Conservation (phyloP, 2,329 filamentous ascomycete genomes). For the Eutypella sp. region DNA sequence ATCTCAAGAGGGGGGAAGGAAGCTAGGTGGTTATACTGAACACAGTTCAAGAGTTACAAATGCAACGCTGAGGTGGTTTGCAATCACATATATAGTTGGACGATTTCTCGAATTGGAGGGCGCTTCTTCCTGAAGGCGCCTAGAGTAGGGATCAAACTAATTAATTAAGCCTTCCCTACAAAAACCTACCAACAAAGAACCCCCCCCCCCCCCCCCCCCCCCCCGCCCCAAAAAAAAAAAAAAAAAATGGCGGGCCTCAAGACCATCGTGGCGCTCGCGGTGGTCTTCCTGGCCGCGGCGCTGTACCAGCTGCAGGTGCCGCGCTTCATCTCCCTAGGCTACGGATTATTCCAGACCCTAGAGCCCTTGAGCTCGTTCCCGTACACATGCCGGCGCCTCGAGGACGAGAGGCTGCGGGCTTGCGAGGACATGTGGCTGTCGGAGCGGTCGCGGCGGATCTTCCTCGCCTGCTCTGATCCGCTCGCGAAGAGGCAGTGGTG, state of each 20-base stretch:
- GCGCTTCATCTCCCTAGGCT: slow-evolving; percentile 12
- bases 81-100: no score
- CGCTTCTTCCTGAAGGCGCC: no score
- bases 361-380: slow-evolving; percentile 24
- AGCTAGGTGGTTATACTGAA: no score
- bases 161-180: neutral
- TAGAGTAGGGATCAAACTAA: no score
- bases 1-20: no score
- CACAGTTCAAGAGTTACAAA: no score
- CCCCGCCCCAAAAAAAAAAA: neutral
- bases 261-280: neutral
- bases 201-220: no score
- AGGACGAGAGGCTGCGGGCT: slow-evolving; percentile 19
- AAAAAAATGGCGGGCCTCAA: neutral
- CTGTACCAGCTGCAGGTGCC: slow-evolving; percentile 15
- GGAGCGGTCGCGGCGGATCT: slow-evolving; percentile 23
- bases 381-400: slow-evolving; percentile 24
- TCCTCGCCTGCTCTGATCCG: slow-evolving; percentile 25
- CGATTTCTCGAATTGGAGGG: neutral
- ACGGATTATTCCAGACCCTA: slow-evolving; percentile 18
- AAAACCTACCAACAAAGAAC: neutral
- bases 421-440: slow-evolving; percentile 31
- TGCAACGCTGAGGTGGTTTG: no score
- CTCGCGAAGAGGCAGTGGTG: slow-evolving; percentile 16
- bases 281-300: slow-evolving; percentile 7